These are phyloP conservation scores for Boletus edulis DNA, from an alignment of 768 basidiomycete species.

Conservation along the genomic window DNA sequence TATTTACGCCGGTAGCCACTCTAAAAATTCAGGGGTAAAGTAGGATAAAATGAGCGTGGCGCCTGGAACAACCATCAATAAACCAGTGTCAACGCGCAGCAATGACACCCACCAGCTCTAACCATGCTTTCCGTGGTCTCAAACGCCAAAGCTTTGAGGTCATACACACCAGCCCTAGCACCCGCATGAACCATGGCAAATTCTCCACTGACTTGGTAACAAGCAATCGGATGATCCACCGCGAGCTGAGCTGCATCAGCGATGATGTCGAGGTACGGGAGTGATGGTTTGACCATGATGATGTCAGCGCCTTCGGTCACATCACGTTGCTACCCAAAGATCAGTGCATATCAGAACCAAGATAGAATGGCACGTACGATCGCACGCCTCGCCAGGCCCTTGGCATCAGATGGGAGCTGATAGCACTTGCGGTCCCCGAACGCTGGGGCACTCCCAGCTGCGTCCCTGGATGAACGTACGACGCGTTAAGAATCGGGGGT, in stretches of 20 bases:
- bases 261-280: constrained; percentile 97
- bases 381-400: constrained; percentile 89
- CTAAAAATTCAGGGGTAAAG: constrained; percentile 95
- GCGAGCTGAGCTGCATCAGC: constrained; percentile 81
- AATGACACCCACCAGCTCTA: constrained; percentile 67
- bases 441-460: constrained; percentile 93
- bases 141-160: constrained; percentile 89
- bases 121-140: constrained; percentile 91
- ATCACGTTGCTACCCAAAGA: constrained; percentile 70
- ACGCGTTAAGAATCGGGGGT: not conserved
- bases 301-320: constrained; percentile 91
- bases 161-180: constrained; percentile 91
- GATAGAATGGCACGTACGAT: constrained; percentile 58
- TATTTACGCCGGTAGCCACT: constrained; percentile 58
- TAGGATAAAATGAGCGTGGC: constrained; percentile 90
- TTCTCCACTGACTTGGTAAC: constrained; percentile 97
- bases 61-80: constrained; percentile 45
- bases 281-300: constrained; percentile 96
- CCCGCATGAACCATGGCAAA: constrained; percentile 97
- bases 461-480: constrained; percentile 57
- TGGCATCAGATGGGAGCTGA: constrained; percentile 86
- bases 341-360: not conserved
- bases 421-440: constrained; percentile 98
- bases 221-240: constrained; percentile 88
- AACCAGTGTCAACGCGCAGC: not conserved